Conservation (phyloP, 148 eudicot genomes). For the Polygonum maritimum region DNA sequence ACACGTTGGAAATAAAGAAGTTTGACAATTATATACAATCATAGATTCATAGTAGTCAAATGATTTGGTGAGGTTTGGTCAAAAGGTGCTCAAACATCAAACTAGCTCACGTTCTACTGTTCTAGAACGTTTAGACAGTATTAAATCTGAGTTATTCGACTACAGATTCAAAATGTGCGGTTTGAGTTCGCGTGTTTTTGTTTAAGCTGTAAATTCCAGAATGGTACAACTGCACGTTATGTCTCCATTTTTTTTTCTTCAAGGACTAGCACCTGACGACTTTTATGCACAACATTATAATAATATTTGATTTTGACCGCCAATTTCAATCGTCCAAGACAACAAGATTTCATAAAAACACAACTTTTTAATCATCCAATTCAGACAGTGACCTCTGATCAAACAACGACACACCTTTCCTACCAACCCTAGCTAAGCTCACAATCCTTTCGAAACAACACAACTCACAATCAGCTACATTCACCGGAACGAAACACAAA, state of each 20-base stretch:
- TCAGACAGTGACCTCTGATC: background rate
- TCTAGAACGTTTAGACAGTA: background rate
- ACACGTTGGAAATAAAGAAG: background rate
- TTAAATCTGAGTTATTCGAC: background rate
- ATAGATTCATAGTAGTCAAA: background rate
- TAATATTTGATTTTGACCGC: constrained; percentile 6
- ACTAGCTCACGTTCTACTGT: background rate
- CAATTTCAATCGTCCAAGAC: background rate
- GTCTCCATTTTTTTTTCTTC: background rate
- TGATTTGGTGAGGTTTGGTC: background rate
- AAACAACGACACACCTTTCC: background rate
- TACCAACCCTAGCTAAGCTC: background rate
- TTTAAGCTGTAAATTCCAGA: background rate
- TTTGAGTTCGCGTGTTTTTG: background rate
- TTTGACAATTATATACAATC: background rate
- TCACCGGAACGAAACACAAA: background rate
- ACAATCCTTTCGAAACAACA: background rate
- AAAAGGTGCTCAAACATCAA: background rate
- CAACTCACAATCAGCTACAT: background rate
- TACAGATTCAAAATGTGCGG: background rate
- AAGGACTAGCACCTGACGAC: background rate
- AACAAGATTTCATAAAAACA: background rate
- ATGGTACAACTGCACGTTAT: background rate
- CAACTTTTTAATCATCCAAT: background rate
- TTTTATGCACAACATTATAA: background rate